These are phyloP conservation scores for Acanthamoeba quina DNA, from an alignment of 208 protist genomes.

Conservation along the genomic window DNA sequence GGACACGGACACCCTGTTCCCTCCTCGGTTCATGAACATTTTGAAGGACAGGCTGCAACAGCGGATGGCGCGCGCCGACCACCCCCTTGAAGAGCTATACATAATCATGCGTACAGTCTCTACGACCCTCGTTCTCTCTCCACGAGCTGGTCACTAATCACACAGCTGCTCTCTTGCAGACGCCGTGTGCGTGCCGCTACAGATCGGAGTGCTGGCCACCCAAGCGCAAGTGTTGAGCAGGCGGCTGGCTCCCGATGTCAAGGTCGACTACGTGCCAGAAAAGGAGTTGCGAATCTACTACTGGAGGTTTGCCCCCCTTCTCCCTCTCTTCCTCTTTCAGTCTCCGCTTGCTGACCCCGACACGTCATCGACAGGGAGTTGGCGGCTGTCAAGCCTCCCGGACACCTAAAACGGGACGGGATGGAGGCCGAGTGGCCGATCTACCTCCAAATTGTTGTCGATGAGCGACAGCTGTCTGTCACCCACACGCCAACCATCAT, in stretches of 20 bases:
- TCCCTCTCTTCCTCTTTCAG: not conserved
- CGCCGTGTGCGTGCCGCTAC: conserved; percentile 70
- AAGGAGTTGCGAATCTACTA: conserved; percentile 69
- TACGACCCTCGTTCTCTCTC: not conserved
- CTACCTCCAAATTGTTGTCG: conserved; percentile 60
- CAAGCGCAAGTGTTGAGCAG: conserved; percentile 69
- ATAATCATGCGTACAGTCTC: conserved; percentile 76
- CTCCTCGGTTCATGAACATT: conserved; percentile 23
- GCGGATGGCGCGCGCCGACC: conserved; percentile 52
- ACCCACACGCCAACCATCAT: conserved; percentile 6
- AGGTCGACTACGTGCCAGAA: conserved; percentile 54
- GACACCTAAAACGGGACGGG: not conserved
- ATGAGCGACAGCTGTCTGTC: conserved; percentile 45
- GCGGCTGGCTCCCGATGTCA: conserved; percentile 64
- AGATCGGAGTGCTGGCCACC: conserved; percentile 55
- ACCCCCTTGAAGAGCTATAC: conserved; percentile 77
- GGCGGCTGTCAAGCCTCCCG: not conserved
- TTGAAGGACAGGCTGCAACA: conserved; percentile 75
- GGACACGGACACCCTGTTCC: conserved; percentile 16
- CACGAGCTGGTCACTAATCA: not conserved
- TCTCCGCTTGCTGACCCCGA: not conserved
- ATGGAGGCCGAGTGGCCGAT: conserved; percentile 45
- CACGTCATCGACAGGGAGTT: not conserved
- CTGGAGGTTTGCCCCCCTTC: not conserved
- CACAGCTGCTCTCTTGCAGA: not conserved